Conservation (phyloP, 192 early-diverging fungal species). For the Coemansia sp. region DNA sequence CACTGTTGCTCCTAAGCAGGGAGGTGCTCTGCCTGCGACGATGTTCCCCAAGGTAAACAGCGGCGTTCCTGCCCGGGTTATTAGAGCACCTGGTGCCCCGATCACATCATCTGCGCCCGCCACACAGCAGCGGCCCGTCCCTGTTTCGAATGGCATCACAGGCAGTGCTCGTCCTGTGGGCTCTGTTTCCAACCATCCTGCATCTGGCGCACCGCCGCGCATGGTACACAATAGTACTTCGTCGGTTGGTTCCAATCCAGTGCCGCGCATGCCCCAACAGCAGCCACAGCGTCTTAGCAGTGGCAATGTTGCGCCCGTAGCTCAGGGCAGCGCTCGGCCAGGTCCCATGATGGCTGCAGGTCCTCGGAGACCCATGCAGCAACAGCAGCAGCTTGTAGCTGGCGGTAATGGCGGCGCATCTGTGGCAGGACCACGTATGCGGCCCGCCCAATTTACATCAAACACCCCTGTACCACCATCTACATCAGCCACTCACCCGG, state of each 20-base stretch:
- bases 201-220: constrained; percentile 2
- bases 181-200: not conserved
- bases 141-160: too few relatives aligned
- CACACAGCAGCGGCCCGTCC: not conserved
- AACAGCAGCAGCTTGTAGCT: not conserved
- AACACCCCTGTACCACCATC: not conserved
- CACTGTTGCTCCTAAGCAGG: not conserved
- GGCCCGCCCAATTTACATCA: constrained; percentile 1
- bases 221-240: not conserved
- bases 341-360: not conserved
- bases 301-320: not conserved
- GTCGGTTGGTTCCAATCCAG: not conserved
- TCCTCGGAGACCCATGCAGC: not conserved
- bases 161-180: constrained; percentile 1
- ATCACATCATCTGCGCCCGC: not conserved
- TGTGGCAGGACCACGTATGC: constrained; percentile 6
- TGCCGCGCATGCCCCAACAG: not conserved
- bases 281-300: constrained; percentile 7
- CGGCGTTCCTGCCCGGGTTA: not conserved
- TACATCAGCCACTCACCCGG: not conserved
- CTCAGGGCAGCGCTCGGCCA: not conserved
- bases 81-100: not conserved
- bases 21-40: not conserved
- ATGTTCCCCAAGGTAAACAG: not conserved
- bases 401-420: not conserved